Evolutionary conservation across 495 filamentous ascomycete species (phyloP), one percentile per base, ranked within the genome.

Genomic region (Penicillium bovifimosum): DNA sequence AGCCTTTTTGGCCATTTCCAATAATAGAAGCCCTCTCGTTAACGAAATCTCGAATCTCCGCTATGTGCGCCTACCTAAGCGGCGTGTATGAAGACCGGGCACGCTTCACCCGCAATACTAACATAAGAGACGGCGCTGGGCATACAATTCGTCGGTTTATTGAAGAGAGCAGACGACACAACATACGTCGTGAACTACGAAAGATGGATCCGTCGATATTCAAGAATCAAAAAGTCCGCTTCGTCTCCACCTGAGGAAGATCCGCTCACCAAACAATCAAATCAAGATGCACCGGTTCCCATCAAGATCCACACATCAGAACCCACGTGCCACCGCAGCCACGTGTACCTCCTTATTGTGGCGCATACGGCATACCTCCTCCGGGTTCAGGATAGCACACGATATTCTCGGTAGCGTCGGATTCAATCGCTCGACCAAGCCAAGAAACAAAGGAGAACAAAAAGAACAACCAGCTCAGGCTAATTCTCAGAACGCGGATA

Each of bases 281-380:
- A 41, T 9, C 8, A 34, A 18, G 38, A 34, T 13, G 13, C 11
- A 11, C 55, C 75, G 2, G 67, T 79, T 18, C 80, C 82, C 0
- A 50, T 61, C 17, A 39, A 63, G 10, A 67, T 80, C 36, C 77
- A 73, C 34, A 73, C 59, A 2, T 63, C 69, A 0, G 71, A 92
- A 65, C 78, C 83, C 33, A 86, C 81, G 47, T 65, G 72, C 5
- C 75, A 84, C 47, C 74, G 70, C 2, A 77, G 83, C 41, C 78
- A 86, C 9, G 66, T 86, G 6, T 92, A 91, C 41, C 69, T 90
- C 7, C 72, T 95, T 5, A 66, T 91, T 6, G 86, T 93, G 5
- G 88, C 86, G 0, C 77, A 83, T n/a, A n/a, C n/a, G n/a, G n/a
- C n/a, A n/a, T 28, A 88, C 84, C 1, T 72, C 73, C 0, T 77